Evolutionary conservation across 2,329 filamentous ascomycete genomes (phyloP), one percentile per base, ranked within the genome.

Genomic region (Cordyceps cicadae): DNA sequence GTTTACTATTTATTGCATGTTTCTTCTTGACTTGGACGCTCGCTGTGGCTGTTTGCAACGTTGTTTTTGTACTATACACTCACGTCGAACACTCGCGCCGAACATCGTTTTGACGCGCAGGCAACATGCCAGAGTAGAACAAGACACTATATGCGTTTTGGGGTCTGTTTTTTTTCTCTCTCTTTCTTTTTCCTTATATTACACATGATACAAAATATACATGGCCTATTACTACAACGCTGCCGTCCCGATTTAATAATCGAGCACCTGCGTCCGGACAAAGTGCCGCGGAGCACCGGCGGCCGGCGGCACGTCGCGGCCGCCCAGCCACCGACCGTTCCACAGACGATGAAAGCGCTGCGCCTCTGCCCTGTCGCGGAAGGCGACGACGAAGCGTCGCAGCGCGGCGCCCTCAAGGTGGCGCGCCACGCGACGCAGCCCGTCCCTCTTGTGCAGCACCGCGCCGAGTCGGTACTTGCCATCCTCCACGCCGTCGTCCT

Each of bases 311-410:
- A 8, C 59, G 7, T 52, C 63, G 24, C 32, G 21, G 15, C 59
- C 64, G 7, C 64, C 63, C 5, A 76, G 57, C 52, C 65, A 67
- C 29, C 71, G 71, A 54, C 70, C 67, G 58, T 78, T 76, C 76
- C 76, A 78, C 54, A 64, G 64, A n/a, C 75, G 71, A 50, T 76
- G 71, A 61, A 78, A 77, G 15, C 75, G 69, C 63, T 72, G 68
- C 2, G 75, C 76, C 49, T 74, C 70, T 21, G 63, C 62, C 3
- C 70, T 66, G 37, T 68, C 67, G 17, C 67, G 63, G 60, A 70
- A 75, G 2, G 69, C 67, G 9, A 77, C 52, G 32, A 75, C 63
- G 60, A 75, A 76, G 5, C 72, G 69, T 5, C 48, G 34, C 17
- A 50, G 62, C 15, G 60, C 48, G 21, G 45, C 26, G 34, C 50